Base-by-base conservation (phyloP, 148 eudicot genomes). In the Arctostaphylos glauca region DNA sequence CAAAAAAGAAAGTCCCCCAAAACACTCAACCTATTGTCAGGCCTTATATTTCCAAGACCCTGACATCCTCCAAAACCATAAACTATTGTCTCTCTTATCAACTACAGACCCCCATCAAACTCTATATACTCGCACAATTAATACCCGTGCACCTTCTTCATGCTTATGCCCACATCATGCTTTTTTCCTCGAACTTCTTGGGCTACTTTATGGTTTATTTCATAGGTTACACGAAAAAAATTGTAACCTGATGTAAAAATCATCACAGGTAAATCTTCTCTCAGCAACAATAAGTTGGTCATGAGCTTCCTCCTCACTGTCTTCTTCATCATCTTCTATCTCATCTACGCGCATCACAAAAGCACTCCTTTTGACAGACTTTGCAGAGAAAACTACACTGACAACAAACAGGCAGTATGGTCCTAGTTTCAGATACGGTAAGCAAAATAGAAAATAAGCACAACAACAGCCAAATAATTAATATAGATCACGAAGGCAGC, bases 291-390 rank as follows among this genome's bases (percentile, higher is more conserved):
- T 66, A 41, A 67, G 81, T 62, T 46, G 79, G n/a, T 23, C 83
- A 53, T 50, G 74, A 89, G n/a, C 83, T 44, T 83, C 89, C 53
- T 19, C 81, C 13, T 83, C 91, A 59, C 84, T 88, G 74, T 90
- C 96, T n/a, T 50, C 72, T 56, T 91, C 94, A 10, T 54, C 60
- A 55, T 83, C 89, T 54, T 82, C 90, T 21, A 86, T 59, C 18
- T 85, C 94, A 67, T 83, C 80, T 0, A 94, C 85, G 44, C 84
- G 91, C 94, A 95, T 91, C 3, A 90, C 86, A 82, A 96, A 96
- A 5, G 88, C 87, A 68, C 90, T 89, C 43, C 38, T 80, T 56
- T 81, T 80, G 64, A 74, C 78, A 60, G 89, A 88, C 60, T 81
- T 87, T 41, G 56, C 77, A 47, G 75, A 83, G 59, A 81, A 76